Evolutionary conservation across 495 filamentous ascomycete species (phyloP), one percentile per base, ranked within the genome.

Genomic region (Tuber microsphaerosporum): DNA sequence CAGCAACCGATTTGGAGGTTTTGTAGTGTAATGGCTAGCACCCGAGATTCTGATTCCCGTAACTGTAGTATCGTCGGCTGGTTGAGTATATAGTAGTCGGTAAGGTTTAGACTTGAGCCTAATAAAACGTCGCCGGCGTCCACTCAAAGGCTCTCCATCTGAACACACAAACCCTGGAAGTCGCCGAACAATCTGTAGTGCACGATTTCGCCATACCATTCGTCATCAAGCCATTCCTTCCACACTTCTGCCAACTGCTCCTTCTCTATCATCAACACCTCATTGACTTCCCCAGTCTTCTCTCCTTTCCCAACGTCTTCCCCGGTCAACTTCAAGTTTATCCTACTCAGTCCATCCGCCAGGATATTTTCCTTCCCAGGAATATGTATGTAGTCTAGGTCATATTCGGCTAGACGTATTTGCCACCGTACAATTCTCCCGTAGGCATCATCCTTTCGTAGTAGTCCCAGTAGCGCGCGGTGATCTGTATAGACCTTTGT

Each of bases 401-500:
- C 12, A 1, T 22, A 71, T 8, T 39, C 69, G 0, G 69, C 0
- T 8, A 71, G 69, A 8, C 2, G 2, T 2, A 71, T 2, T 37
- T 71, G 69, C 12, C 69, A 71, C 2, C 69, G 1, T 19, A 71
- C 12, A 34, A 71, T 71, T 16, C n/a, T 1, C 7, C 8, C 69
- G 0, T 71, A 10, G 2, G 69, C 12, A 20, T 71, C 69, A 1
- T 37, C 73, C 9, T 51, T 51, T 37, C 69, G 17, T 39, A 75
- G 12, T 6, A 75, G 1, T 16, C 31, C 44, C 1, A 48, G 6
- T 10, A 75, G 34, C 5, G 65, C 73, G 4, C 44, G 3, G 12
- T 73, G 69, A 41, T 75, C 74, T 0, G 74, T 75, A 14, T 75
- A 75, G 0, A 41, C 2, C n/a, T n/a, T n/a, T n/a, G n/a, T n/a